Base-by-base conservation (phyloP, 106 monocot genomes). In the Iris macrosiphon region DNA sequence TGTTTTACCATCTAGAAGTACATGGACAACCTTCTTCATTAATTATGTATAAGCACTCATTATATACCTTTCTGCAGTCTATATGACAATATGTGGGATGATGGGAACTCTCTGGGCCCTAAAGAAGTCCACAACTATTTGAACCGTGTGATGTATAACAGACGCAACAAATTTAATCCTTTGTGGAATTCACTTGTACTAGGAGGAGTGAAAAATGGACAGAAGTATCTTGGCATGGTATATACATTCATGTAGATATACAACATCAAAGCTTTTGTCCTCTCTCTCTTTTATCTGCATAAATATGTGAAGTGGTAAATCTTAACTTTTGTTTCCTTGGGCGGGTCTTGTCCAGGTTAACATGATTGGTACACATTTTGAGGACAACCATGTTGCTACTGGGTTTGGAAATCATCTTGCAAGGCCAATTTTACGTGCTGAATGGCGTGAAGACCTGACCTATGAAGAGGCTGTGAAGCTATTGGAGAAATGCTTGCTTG, bases 31-130 rank as follows among this genome's bases (percentile, higher is more conserved):
- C n/a, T n/a, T n/a, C n/a, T n/a, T n/a, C n/a, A n/a, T n/a, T n/a
- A n/a, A n/a, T n/a, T n/a, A n/a, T n/a, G n/a, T n/a, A n/a, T n/a
- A n/a, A n/a, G n/a, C n/a, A n/a, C n/a, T n/a, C n/a, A n/a, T n/a
- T n/a, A n/a, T n/a, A n/a, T n/a, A n/a, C n/a, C n/a, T n/a, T n/a
- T n/a, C n/a, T 51, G 19, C 80, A 85, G 90, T 23, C 60, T 91
- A 37, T 85, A 81, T 67, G 90, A 91, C 65, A 72, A 79, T 46
- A 85, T 81, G 81, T 91, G 90, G 85, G 90, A 91, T 60, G 90
- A 91, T 78, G 90, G 78, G 13, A 91, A 91, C 59, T 91, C 90
- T 0, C 35, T 91, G 72, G 90, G 90, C 21, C 90, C 90, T 38
- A 91, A 85, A 64, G 90, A 91, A 64, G 66, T 91, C 22, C 81